Evolutionary conservation across 306 rosid genomes (phyloP), one percentile per base, ranked within the genome.

Genomic region (Mucuna pruriens): DNA sequence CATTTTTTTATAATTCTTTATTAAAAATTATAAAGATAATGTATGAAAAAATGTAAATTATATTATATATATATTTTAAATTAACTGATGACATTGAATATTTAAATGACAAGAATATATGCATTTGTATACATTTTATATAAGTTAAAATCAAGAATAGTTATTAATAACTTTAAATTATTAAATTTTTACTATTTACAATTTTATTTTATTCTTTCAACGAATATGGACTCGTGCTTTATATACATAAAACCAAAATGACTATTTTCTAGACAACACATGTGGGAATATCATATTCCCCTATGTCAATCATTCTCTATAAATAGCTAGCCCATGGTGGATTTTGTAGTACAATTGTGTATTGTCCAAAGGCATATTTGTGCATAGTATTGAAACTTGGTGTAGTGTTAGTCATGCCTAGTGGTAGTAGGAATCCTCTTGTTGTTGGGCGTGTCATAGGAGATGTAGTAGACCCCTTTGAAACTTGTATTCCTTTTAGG

Each of bases 371-470:
- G 9, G 0, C 52, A 52, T 54, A 67, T 51, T 63, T 49, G 57
- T 19, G 51, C 3, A 8, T n/a, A 22, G 25, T 2, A 68, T 38
- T 22, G 70, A 20, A 15, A 54, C 6, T 17, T 10, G 4, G 54
- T 48, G 54, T 15, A 51, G 31, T 29, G 31, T 40, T 9, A 13
- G 11, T 16, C 36, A 81, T 86, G 89, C 34, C 55, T 1, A 2
- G 73, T 22, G 48, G 77, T 23, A 72, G 83, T 4, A 74, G 83
- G 20, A 82, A 83, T 25, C 70, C 89, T 31, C 87, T 86, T 0
- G 85, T 81, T 57, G 71, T 86, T 38, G 89, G 89, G 61, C 70
- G 89, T 13, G 82, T 86, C 7, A 55, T 83, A 11, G 89, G 87
- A 49, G 89, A 86, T 39, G 89, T 86, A 2, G 9, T 86, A 9